A percentile compares a stretch with the other conserved stretches of the same genome.
Conservation (phyloP, 139 green algal species). For the Micractinium sp. region DNA sequence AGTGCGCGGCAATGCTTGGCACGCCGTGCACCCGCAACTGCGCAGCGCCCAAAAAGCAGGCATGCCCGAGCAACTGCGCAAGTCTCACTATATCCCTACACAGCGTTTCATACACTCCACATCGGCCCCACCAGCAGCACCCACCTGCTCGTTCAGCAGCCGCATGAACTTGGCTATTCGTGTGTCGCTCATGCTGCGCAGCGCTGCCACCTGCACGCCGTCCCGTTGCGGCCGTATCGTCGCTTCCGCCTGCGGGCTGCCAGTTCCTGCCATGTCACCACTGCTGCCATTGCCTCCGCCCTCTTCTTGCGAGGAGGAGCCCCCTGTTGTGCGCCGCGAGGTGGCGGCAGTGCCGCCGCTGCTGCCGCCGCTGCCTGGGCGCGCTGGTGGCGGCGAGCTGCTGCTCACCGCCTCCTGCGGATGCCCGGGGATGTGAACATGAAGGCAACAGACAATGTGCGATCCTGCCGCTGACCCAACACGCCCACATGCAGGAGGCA, state of each 20-base stretch:
- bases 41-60: too few species aligned
- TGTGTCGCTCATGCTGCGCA: conserved; percentile 66
- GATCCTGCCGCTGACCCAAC: neutral
- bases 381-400: neutral
- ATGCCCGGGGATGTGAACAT: neutral
- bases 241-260: conserved; percentile 4
- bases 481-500: neutral
- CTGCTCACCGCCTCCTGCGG: conserved; percentile 27
- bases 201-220: conserved; percentile 39
- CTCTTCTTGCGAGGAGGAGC: conserved; percentile 4
- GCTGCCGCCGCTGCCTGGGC: neutral
- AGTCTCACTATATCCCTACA: too few species aligned
- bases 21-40: too few species aligned
- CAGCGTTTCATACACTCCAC: too few species aligned
- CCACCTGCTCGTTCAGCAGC: conserved; percentile 67
- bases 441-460: neutral
- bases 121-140: conserved; percentile 6
- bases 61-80: too few species aligned
- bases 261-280: neutral
- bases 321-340: conserved; percentile 1
- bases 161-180: conserved; percentile 76
- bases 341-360: neutral
- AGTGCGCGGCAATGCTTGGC: too few species aligned
- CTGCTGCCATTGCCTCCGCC: neutral
- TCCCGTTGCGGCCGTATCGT: conserved; percentile 4